phyloP scores from a whole-genome alignment of 305 asterid genomes.

The Rubia peregrina region DNA sequence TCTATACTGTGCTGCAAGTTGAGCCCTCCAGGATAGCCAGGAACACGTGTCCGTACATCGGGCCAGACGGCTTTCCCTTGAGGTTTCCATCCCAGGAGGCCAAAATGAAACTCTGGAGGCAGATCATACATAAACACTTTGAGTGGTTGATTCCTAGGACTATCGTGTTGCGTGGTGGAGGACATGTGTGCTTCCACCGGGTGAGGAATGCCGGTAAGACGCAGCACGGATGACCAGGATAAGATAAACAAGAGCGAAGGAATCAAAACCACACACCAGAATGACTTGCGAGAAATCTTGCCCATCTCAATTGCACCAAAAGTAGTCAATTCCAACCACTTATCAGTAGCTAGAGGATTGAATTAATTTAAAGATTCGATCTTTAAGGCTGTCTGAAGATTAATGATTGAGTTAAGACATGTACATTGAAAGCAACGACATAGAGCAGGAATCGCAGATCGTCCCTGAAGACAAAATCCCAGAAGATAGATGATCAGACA shows the following conservation, averaged over 20 bases:
- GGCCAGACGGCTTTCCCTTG: constrained; percentile 59
- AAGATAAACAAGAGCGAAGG: constrained; percentile 36
- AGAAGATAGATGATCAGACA: background rate
- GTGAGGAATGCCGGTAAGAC: constrained; percentile 34
- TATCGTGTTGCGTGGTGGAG: constrained; percentile 30
- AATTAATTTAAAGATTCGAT: background rate
- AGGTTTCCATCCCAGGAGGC: constrained; percentile 57
- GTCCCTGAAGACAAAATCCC: background rate
- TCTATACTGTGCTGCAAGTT: constrained; percentile 92
- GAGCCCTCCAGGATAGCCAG: constrained; percentile 76
- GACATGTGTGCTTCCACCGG: constrained; percentile 36
- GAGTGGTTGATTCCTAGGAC: constrained; percentile 30
- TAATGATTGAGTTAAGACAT: background rate
- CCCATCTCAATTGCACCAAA: constrained; percentile 23
- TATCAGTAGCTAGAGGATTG: background rate
- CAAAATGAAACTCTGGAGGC: constrained; percentile 75
- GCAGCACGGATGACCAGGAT: constrained; percentile 42
- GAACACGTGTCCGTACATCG: constrained; percentile 45
- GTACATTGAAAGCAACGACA: background rate
- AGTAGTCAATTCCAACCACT: background rate
- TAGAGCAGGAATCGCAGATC: background rate
- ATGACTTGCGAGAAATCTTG: constrained; percentile 43
- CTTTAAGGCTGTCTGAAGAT: background rate
- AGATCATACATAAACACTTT: constrained; percentile 83
- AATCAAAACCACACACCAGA: constrained; percentile 49